These are phyloP conservation scores for Wickerhamiella lipophila DNA, from an alignment of 805 yeast species.

Conservation along the genomic window DNA sequence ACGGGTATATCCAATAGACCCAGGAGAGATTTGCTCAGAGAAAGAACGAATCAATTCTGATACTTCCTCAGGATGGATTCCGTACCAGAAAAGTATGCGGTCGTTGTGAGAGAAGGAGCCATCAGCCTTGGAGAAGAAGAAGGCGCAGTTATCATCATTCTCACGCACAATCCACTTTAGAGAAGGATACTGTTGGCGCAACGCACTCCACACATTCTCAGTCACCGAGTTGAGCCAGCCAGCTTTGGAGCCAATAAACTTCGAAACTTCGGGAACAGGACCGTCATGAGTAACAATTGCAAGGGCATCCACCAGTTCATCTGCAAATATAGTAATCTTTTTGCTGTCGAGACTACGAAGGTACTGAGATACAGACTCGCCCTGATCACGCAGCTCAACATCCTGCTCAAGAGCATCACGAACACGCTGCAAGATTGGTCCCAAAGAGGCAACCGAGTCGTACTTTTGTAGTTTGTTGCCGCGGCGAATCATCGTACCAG, in stretches of 20 bases:
- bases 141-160: constrained; percentile 77
- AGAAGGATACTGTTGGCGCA: constrained; percentile 57
- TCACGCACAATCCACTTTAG: constrained; percentile 86
- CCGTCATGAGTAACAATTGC: constrained; percentile 55
- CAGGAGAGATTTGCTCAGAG: constrained; percentile 14
- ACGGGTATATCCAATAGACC: constrained; percentile 15
- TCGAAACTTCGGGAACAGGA: constrained; percentile 56
- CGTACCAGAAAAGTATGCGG: constrained; percentile 88
- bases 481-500: constrained; percentile 95
- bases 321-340: constrained; percentile 52
- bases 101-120: constrained; percentile 90
- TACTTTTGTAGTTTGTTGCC: constrained; percentile 73
- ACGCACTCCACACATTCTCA: constrained; percentile 79
- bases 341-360: constrained; percentile 53
- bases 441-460: constrained; percentile 53
- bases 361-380: constrained; percentile 67
- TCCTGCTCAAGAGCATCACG: constrained; percentile 68
- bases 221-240: constrained; percentile 98
- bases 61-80: constrained; percentile 51
- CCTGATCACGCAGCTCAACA: constrained; percentile 56
- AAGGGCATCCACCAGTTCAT: constrained; percentile 88
- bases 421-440: constrained; percentile 41
- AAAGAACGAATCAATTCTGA: constrained; percentile 48
- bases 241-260: constrained; percentile 70
- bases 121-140: constrained; percentile 86